These are phyloP conservation scores for Arabis alpina DNA, from an alignment of 345 rosid species.

Conservation along the genomic window DNA sequence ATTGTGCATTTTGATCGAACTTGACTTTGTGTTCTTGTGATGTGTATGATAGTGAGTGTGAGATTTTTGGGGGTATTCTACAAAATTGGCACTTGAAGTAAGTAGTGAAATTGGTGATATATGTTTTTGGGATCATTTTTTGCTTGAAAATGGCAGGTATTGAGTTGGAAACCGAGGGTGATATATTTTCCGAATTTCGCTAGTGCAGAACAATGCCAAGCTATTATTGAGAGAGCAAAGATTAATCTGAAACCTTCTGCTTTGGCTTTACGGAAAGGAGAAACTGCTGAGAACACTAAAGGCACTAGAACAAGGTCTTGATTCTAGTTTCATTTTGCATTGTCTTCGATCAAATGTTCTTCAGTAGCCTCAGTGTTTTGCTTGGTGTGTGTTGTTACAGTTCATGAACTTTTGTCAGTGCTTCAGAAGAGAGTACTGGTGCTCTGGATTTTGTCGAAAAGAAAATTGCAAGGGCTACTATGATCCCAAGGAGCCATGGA, in stretches of 20 bases:
- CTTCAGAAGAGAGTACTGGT: constrained; percentile 70
- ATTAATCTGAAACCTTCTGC: constrained; percentile 60
- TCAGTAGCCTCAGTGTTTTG: constrained; percentile 10
- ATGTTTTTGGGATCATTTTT: background rate
- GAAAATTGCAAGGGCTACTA: constrained; percentile 76
- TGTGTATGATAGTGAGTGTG: too few species aligned
- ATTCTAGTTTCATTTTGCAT: background rate
- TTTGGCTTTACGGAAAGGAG: constrained; percentile 73
- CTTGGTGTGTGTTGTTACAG: constrained; percentile 48
- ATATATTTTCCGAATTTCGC: constrained; percentile 75
- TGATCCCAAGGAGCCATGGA: constrained; percentile 70
- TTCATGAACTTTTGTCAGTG: constrained; percentile 72
- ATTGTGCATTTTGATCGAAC: background rate
- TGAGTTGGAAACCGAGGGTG: constrained; percentile 82
- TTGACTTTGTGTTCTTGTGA: too few species aligned
- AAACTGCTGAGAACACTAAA: constrained; percentile 66
- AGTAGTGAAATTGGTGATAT: background rate
- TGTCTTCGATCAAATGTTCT: constrained; percentile 1
- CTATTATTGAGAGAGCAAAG: constrained; percentile 57
- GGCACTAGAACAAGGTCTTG: constrained; percentile 74
- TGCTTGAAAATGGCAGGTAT: constrained; percentile 44
- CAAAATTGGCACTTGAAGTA: background rate
- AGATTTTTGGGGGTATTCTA: background rate
- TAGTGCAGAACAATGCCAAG: constrained; percentile 59
- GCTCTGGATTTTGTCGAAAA: constrained; percentile 56